Evolutionary conservation across 169 alveolate species (phyloP).

Genomic region (Plasmodium sp.): DNA sequence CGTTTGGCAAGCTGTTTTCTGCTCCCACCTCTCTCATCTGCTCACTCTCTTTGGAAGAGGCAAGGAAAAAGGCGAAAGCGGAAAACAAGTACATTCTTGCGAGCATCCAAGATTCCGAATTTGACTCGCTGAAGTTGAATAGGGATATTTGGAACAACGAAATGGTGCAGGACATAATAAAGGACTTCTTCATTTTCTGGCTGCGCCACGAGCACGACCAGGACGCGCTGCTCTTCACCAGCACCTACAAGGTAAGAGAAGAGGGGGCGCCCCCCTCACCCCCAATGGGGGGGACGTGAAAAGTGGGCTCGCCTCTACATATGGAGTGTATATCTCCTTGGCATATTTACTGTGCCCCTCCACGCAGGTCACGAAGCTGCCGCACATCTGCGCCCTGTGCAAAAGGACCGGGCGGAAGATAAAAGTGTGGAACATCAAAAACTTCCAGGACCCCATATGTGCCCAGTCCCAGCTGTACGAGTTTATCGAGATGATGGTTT

Average conservation of each 20-base stretch:
- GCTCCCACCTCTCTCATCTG: conserved; percentile 34
- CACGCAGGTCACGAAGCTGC: conserved; percentile 36
- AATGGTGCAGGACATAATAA: conserved; percentile 38
- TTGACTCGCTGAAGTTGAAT: conserved; percentile 40
- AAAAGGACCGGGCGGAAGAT: conserved; percentile 54
- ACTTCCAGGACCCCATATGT: conserved; percentile 60
- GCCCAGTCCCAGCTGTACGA: conserved; percentile 69
- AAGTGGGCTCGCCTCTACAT: background rate
- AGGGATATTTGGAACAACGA: conserved; percentile 73
- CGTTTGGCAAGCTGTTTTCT: conserved; percentile 54
- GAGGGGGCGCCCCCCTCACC: background rate
- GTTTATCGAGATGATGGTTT: conserved; percentile 28
- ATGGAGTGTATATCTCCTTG: background rate
- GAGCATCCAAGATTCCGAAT: conserved; percentile 50
- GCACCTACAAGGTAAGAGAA: conserved; percentile 41
- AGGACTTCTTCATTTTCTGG: conserved; percentile 60
- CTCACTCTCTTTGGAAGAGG: conserved; percentile 44
- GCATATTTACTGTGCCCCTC: background rate
- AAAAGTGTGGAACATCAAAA: conserved; percentile 74
- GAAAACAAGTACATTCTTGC: conserved; percentile 52
- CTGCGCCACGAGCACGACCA: conserved; percentile 39
- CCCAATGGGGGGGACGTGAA: background rate
- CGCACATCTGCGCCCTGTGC: conserved; percentile 55
- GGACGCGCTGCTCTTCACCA: conserved; percentile 43
- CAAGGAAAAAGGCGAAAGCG: conserved; percentile 19